These are phyloP conservation scores for Globisporangium carolinianum DNA, from an alignment of 352 stramenopile genomes.

Conservation along the genomic window DNA sequence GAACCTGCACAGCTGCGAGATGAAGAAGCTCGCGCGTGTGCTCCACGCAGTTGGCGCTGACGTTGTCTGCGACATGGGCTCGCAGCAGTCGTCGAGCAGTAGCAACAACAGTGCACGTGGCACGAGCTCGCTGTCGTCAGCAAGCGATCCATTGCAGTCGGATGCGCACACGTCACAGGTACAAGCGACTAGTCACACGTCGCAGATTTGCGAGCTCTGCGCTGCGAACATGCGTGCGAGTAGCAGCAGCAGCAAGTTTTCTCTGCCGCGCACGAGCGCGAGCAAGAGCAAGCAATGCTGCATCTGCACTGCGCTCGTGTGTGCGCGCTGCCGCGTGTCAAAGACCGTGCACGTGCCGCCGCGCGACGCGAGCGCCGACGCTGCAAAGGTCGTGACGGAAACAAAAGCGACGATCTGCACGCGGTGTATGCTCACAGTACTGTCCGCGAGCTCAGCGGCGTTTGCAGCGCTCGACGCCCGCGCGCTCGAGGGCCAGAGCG, in stretches of 20 bases:
- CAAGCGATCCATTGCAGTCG: background rate
- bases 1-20: constrained; percentile 3
- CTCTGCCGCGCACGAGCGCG: no score
- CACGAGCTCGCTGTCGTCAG: background rate
- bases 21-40: constrained; percentile 13
- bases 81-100: background rate
- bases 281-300: no score
- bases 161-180: background rate
- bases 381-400: constrained; percentile 10
- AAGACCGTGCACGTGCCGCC: no score
- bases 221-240: no score
- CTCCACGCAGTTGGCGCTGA: background rate
- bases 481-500: background rate
- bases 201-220: no score
- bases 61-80: background rate
- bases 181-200: background rate
- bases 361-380: no score
- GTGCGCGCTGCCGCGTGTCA: no score
- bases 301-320: no score
- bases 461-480: constrained; percentile 14
- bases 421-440: background rate
- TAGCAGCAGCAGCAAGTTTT: no score
- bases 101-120: background rate
- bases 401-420: no score
- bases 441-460: constrained; percentile 1